Base-by-base conservation (phyloP, 2,329 filamentous ascomycete genomes). In the Ophiocordyceps robertsii region DNA sequence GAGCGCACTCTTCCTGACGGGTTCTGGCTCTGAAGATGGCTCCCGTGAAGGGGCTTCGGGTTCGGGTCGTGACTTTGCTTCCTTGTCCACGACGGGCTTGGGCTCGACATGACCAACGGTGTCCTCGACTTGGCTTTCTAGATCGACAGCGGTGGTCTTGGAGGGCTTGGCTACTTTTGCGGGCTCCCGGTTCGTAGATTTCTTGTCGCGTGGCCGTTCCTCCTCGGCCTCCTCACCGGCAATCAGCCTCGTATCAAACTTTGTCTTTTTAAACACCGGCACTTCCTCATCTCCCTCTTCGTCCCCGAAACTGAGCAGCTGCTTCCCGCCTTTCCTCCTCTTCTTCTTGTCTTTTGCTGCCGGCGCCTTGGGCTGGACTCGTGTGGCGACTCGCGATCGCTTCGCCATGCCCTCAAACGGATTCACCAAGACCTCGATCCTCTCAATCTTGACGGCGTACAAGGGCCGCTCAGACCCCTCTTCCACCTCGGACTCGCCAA, bases 401-500 rank as follows among this genome's bases (percentile, higher is more conserved):
- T 77, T 84, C 53, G 79, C 75, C 82, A 92, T 88, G 53, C 84
- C 84, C 39, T 82, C 75, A 46, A 90, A 93, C 0, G 84, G 84
- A 54, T 92, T 92, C 39, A 88, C 76, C 48, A 92, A 59, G 17
- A 93, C 77, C 59, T 92, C 84, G 27, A 84, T 68, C 17, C 71
- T 68, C 4, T 77, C 79, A 45, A 98, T 80, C 60, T 80, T 88
- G 31, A 87, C 77, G 0, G 90, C 82, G 59, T 95, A 98, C 39
- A 93, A 63, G 2, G 90, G 90, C 47, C 87, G 73, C 49, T 96
- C 90, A 7, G 76, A 80, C 14, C 80, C 82, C 43, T 86, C 81
- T 24, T 82, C 76, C 16, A 93, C 67, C 56, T 96, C 92, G 1
- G 77, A 77, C 58, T 96, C 89, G 17, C 84, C 88, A 71, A 96